phyloP scores from a whole-genome alignment of 2,329 filamentous ascomycete species.

The Bipolaris oryzae region DNA sequence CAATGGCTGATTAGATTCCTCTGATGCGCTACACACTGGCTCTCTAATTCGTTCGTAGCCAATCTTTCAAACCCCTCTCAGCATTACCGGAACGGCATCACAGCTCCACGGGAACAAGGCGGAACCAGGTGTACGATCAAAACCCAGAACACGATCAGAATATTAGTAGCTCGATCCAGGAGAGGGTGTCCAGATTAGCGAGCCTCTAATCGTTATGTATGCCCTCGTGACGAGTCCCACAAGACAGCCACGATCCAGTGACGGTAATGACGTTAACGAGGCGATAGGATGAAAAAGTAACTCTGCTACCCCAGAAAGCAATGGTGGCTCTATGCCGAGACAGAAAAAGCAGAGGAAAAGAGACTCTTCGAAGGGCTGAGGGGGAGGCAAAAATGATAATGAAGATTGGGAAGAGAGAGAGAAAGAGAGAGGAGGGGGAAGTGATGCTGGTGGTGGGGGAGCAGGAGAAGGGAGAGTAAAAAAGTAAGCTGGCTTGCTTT shows the following conservation, averaged over 20 bases:
- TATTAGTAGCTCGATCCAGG: not conserved
- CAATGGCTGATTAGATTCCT: not conserved
- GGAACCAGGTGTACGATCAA: not conserved
- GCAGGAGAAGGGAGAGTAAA: not conserved
- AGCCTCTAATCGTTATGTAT: not conserved
- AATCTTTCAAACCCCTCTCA: conserved; percentile 10
- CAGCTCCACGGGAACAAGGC: conserved; percentile 3
- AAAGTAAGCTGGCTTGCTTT: not conserved
- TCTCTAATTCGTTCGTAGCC: conserved; percentile 6
- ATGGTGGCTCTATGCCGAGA: not conserved
- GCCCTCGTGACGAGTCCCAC: not conserved
- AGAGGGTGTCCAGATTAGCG: not conserved
- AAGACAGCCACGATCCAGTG: not conserved
- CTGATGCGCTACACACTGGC: not conserved
- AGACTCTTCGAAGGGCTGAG: not conserved
- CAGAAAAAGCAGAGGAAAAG: conserved; percentile 2
- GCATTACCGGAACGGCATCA: conserved; percentile 9
- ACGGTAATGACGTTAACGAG: conserved; percentile 1
- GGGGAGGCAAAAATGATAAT: not conserved
- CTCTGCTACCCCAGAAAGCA: conserved; percentile 1
- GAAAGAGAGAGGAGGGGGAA: not conserved
- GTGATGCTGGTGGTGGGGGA: not conserved
- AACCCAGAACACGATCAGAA: not conserved
- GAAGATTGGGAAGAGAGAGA: not conserved
- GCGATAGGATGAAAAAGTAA: conserved; percentile 2